Conservation (phyloP, 805 yeast species). For the Nakazawaea sp. region DNA sequence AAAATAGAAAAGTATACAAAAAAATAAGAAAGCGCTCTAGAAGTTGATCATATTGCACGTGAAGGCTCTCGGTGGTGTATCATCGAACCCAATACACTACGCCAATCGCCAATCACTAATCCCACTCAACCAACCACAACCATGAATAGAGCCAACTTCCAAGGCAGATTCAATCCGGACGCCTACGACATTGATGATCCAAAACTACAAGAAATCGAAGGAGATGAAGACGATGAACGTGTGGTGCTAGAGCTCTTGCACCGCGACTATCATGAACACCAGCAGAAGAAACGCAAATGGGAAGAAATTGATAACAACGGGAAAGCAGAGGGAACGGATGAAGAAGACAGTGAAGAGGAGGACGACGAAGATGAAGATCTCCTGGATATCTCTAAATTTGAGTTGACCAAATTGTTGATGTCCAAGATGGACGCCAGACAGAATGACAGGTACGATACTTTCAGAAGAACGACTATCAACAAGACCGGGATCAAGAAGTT, state of each 20-base stretch:
- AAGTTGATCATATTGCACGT: too few relatives aligned
- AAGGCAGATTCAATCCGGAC: background rate
- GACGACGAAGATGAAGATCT: conserved; percentile 16
- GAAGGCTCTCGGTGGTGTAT: too few relatives aligned
- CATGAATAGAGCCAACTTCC: too few relatives aligned
- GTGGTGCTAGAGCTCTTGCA: conserved; percentile 6
- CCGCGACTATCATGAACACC: conserved; percentile 6
- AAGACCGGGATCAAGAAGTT: conserved; percentile 74
- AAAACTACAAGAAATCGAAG: conserved; percentile 4
- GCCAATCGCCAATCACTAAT: too few relatives aligned
- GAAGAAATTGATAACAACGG: background rate
- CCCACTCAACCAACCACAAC: too few relatives aligned
- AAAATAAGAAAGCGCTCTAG: background rate
- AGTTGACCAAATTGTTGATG: conserved; percentile 54
- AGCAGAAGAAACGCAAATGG: background rate
- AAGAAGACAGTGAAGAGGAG: background rate
- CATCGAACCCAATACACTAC: too few relatives aligned
- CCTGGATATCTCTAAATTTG: conserved; percentile 40
- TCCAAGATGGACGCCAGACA: conserved; percentile 76
- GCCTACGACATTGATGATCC: conserved; percentile 8
- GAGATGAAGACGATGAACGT: conserved; percentile 7
- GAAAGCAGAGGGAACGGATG: background rate
- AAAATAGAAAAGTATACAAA: background rate
- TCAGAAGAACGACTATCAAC: conserved; percentile 69
- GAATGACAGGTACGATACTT: conserved; percentile 80